phyloP scores from a whole-genome alignment of 768 basidiomycete species.

The Termitomyces titanicus region DNA sequence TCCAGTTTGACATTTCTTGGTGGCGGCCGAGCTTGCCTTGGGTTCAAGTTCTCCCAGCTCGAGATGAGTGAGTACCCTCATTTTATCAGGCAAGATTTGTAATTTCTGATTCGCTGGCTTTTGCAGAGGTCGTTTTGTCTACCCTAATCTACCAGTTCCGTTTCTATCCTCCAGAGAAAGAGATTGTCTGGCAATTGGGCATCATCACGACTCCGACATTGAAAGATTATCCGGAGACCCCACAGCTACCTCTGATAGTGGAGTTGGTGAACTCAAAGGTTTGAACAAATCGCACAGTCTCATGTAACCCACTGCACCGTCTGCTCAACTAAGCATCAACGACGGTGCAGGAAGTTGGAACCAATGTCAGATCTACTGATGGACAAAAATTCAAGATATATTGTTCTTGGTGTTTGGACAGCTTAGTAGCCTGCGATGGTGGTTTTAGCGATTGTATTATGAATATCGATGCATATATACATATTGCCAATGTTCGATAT shows the following conservation, averaged over 20 bases:
- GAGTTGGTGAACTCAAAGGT: not conserved
- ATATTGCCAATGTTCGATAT: too few relatives aligned
- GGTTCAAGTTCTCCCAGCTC: slow-evolving; percentile 34
- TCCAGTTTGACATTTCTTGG: slow-evolving; percentile 32
- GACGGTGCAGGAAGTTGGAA: too few relatives aligned
- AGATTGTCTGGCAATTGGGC: not conserved
- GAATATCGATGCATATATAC: too few relatives aligned
- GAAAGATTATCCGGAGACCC: not conserved
- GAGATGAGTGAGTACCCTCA: slow-evolving; percentile 28
- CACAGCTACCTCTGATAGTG: not conserved
- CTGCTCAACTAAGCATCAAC: too few relatives aligned
- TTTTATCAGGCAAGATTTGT: not conserved
- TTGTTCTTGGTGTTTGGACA: too few relatives aligned
- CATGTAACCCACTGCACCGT: too few relatives aligned
- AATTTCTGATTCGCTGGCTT: not conserved
- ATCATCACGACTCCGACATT: not conserved
- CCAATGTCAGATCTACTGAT: too few relatives aligned
- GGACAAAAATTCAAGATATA: too few relatives aligned
- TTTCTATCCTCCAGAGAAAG: not conserved
- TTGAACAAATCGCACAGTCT: too few relatives aligned
- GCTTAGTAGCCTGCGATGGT: too few relatives aligned
- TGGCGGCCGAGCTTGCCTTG: slow-evolving; percentile 31
- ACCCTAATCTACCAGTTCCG: slow-evolving; percentile 9
- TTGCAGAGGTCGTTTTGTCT: slow-evolving; percentile 20
- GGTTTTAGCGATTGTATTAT: too few relatives aligned